Base-by-base conservation (phyloP, 2,329 filamentous ascomycete species). In the Falciphora oryzae region DNA sequence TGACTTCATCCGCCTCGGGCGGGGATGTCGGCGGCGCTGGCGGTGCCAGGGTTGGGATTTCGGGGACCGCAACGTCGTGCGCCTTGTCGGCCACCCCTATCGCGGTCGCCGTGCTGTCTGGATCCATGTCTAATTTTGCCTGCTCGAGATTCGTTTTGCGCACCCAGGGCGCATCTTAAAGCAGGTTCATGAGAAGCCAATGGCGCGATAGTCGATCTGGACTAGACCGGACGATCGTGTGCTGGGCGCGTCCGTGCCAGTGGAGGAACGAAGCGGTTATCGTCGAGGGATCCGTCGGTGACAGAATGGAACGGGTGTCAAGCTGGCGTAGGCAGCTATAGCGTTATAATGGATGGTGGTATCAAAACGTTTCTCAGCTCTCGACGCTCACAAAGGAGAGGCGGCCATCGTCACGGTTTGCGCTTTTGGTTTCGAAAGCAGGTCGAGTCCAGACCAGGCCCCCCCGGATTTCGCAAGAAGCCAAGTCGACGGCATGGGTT, bases 21-120 rank as follows among this genome's bases (percentile, higher is more conserved):
- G 56, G 59, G 53, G 38, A 29, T 65, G 63, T 64, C 25, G 63
- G 35, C 14, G 35, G 4, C 14, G 22, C 44, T n/a, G 18, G 44
- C 44, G 44, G 44, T 6, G 44, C 44, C 18, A 53, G 22, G 7
- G 44, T 22, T 10, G 44, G 44, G 44, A 53, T 53, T n/a, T 53
- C 44, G 44, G 22, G 44, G 22, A n/a, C 44, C 6, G 44, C 7
- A 22, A 53, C 5, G 22, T 53, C 44, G 18, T n/a, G 44, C 7
- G 8, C 44, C 22, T n/a, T 53, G 44, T 53, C 44, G 44, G 22
- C 7, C 18, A 7, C 44, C 44, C 22, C 6, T 53, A n/a, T 53
- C 44, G 44, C 22, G 22, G 44, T 22, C 44, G 18, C 44, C 18
- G 44, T 10, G 44, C 18, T 53, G 22, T 53, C 18, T n/a, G 44